Evolutionary conservation across 2,329 filamentous ascomycete genomes (phyloP), one percentile per base, ranked within the genome.

Genomic region (Raffaelea albimanens): DNA sequence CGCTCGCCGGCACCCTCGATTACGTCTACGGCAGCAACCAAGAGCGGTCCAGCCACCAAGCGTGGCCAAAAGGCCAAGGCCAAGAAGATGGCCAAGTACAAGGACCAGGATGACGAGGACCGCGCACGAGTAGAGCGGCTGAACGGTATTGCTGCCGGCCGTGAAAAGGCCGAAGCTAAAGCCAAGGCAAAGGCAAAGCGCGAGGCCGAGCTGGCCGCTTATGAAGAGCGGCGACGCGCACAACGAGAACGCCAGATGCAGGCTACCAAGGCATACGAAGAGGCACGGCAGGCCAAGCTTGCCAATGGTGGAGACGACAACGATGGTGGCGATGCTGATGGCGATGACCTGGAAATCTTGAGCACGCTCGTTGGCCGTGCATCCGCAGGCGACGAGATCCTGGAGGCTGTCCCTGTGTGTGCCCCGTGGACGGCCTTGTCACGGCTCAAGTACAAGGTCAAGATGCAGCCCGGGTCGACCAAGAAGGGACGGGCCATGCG

Each of bases 401-500:
- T 91, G 9, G 81, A 84, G 56, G 73, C 70, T 0, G 68, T 85
- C 2, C 76, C 79, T 1, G 67, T 84, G 3, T 84, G 82, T 57
- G 82, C 76, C 4, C 82, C 82, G 2, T 85, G 80, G 72, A 68
- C 65, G 21, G 80, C 82, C 2, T 66, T 85, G 55, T 72, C 66
- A 2, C 78, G 77, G 48, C 86, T 85, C 67, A 96, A 96, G 67
- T 97, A 96, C 71, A 94, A 94, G 65, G 87, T 83, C 46, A 98
- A 98, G 70, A 65, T 98, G 57, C 93, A 97, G 66, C 93, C 93
- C 0, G 93, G 93, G 0, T 67, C 81, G 0, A 76, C 83, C 53
- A 98, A 97, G 73, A 95, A 95, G 68, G 91, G 93, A 10, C 97
- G 96, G 63, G 90, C 89, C 0, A 81, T 95, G 43, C 87, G 87